Evolutionary conservation across 2,329 filamentous ascomycete genomes (phyloP).

Genomic region (Pyrenophora tritici-repentis): DNA sequence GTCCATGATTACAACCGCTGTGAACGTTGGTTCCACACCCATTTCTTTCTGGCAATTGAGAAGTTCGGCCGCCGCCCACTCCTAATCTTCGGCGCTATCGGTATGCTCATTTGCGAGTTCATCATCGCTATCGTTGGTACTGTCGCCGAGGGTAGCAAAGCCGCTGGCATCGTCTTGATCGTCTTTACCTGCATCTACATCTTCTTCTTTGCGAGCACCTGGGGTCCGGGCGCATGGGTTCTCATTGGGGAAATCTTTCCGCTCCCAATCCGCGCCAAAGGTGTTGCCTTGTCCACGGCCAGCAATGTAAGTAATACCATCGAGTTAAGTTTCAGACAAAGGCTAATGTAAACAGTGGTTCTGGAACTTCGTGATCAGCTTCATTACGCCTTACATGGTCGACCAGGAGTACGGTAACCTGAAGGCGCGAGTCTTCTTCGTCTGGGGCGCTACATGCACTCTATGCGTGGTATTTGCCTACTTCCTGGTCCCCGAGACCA

Average conservation of each 20-base stretch:
- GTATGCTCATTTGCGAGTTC: conserved; percentile 88
- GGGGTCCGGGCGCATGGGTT: conserved; percentile 74
- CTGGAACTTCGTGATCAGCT: conserved; percentile 71
- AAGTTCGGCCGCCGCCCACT: conserved; percentile 78
- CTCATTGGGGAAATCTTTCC: conserved; percentile 91
- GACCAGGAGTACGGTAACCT: conserved; percentile 67
- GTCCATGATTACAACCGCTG: conserved; percentile 81
- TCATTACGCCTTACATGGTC: conserved; percentile 74
- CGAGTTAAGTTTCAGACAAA: background rate
- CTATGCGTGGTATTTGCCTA: conserved; percentile 68
- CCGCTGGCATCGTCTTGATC: conserved; percentile 64
- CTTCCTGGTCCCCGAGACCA: conserved; percentile 77
- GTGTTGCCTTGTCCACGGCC: conserved; percentile 83
- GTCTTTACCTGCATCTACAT: conserved; percentile 92
- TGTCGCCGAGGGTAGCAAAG: conserved; percentile 50
- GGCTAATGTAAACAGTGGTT: conserved; percentile 53
- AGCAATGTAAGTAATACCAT: conserved; percentile 62
- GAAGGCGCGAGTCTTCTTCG: conserved; percentile 58
- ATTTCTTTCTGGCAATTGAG: conserved; percentile 87
- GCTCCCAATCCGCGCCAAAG: conserved; percentile 83
- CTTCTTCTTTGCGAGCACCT: conserved; percentile 88
- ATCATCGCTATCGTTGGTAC: conserved; percentile 73
- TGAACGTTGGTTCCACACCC: conserved; percentile 85
- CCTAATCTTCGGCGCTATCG: conserved; percentile 76
- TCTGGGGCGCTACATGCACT: conserved; percentile 59